Base-by-base conservation (phyloP, 345 rosid genomes). In the Excoecaria cochinchinensis region DNA sequence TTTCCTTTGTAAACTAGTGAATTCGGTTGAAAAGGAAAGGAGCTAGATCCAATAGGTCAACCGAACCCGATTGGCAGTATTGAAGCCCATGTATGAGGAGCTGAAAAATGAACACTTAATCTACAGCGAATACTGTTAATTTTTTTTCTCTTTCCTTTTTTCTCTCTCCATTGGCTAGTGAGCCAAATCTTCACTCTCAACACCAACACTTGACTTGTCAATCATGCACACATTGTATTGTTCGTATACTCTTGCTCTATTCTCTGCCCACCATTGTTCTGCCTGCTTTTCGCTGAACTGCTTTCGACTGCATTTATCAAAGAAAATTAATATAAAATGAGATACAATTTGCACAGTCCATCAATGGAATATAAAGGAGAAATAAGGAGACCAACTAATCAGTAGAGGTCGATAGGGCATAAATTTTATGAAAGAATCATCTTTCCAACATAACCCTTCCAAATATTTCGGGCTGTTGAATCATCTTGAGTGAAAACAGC, bases 251-350 rank as follows among this genome's bases (percentile, higher is more conserved):
- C 99, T 86, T 73, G 88, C 90, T 68, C 97, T 87, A 75, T 95
- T 95, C 81, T 89, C 95, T 57, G 95, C 89, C 99, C 99, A 95
- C 99, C 99, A 95, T 75, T 86, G 89, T 80, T 91, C 99, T 0
- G 99, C 99, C 84, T 95, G 90, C 76, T 93, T 90, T 88, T 93
- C 99, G 36, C 90, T 90, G 83, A 95, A 95, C 73, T 96, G 79
- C 83, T 90, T 95, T 62, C 98, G 96, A 77, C 99, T 95, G 95
- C 86, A 77, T 72, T 73, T 21, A 77, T 70, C 36, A 11, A 48
- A 21, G 14, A 24, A 0, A 16, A 62, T 74, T 63, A 48, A 25
- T 74, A 64, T 19, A 11, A 55, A 39, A 56, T 42, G 3, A 70
- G 57, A 44, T 11, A 68, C 24, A 42, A 40, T 8, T 5, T 38